phyloP scores from a whole-genome alignment of 805 yeast genomes.

The Candida maltosa region DNA sequence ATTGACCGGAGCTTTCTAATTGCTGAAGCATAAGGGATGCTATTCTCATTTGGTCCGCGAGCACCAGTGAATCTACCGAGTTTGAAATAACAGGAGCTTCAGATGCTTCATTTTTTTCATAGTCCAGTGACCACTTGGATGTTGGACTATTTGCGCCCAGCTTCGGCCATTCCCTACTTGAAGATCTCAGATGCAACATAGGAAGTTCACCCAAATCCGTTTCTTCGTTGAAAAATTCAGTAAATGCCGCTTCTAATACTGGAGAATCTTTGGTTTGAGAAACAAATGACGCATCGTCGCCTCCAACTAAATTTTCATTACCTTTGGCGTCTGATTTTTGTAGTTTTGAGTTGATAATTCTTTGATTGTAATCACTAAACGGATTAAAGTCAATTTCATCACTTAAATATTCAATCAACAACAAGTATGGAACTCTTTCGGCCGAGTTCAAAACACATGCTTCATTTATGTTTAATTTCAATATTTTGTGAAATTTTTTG shows the following conservation, averaged over 20 bases:
- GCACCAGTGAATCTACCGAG: conserved; percentile 23
- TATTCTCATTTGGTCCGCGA: conserved; percentile 89
- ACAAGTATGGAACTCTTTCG: conserved; percentile 87
- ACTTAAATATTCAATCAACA: conserved; percentile 76
- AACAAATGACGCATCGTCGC: no score
- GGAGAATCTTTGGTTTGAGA: conserved; percentile 3
- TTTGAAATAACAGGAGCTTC: conserved; percentile 9
- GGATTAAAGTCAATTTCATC: conserved; percentile 92
- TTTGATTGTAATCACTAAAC: conserved; percentile 48
- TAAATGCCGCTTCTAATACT: neutral
- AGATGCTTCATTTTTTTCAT: neutral
- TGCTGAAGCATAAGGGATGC: conserved; percentile 95
- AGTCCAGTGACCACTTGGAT: conserved; percentile 1
- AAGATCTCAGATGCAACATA: neutral
- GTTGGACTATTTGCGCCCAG: no score
- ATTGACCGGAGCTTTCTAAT: conserved; percentile 71
- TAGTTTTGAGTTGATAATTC: conserved; percentile 36
- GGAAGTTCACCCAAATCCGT: conserved; percentile 9
- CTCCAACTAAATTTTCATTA: neutral
- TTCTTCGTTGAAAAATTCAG: conserved; percentile 5
- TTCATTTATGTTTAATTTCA: conserved; percentile 81
- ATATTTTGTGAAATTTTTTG: conserved; percentile 66
- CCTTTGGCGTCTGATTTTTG: no score
- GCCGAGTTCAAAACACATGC: conserved; percentile 96
- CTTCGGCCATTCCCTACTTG: no score